phyloP scores from a whole-genome alignment of 202 grass and related monocot species.

The Schoenoplectus tabernaemontani region DNA sequence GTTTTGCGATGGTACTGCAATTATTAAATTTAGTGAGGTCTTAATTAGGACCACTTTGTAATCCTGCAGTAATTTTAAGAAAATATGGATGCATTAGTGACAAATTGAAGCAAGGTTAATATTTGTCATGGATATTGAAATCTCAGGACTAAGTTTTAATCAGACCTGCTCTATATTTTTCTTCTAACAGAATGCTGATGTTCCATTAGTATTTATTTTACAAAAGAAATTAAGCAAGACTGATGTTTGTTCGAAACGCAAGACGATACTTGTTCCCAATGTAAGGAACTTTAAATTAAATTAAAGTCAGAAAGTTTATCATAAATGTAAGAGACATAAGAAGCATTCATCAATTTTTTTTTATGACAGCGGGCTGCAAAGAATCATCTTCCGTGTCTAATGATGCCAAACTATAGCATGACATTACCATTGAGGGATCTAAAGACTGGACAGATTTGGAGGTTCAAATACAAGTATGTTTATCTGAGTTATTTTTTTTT shows the following conservation, averaged over 20 bases:
- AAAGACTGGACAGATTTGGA: neutral
- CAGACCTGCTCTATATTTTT: neutral
- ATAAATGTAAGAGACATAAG: neutral
- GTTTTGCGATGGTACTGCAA: too few relatives aligned
- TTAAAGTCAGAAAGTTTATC: neutral
- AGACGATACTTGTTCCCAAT: neutral
- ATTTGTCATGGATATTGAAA: neutral
- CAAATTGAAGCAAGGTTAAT: neutral
- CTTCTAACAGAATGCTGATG: neutral
- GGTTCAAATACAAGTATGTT: slow-evolving; percentile 1
- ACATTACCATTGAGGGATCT: neutral
- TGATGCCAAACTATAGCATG: neutral
- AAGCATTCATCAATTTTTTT: neutral
- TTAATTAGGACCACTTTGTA: neutral
- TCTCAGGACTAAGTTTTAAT: neutral
- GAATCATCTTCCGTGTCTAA: neutral
- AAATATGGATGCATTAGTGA: neutral
- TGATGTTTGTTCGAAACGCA: neutral
- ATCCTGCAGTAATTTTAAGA: neutral
- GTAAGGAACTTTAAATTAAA: neutral
- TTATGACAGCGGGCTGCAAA: neutral
- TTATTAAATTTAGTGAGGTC: too few relatives aligned
- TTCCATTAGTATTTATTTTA: neutral
- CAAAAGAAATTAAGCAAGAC: neutral
- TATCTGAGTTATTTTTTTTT: neutral